Conservation (phyloP, 495 filamentous ascomycete genomes). For the Podospora conica region DNA sequence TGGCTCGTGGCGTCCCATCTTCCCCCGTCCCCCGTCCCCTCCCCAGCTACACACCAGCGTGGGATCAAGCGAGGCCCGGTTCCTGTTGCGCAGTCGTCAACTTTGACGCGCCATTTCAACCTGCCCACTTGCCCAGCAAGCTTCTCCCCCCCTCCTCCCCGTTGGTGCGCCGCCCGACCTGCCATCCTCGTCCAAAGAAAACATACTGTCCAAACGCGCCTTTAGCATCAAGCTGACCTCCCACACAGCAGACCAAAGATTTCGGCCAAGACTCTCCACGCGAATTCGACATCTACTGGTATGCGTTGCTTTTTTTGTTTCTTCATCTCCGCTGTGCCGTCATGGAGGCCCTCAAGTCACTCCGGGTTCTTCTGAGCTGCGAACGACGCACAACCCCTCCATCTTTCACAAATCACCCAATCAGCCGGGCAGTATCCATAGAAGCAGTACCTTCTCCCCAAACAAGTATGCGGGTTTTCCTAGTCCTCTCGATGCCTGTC, state of each 20-base stretch:
- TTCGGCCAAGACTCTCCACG: too few relatives aligned
- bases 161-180: neutral
- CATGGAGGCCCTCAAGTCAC: conserved; percentile 4
- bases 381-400: conserved; percentile 21
- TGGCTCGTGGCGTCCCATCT: conserved; percentile 7
- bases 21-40: conserved; percentile 14
- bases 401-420: conserved; percentile 9
- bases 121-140: neutral
- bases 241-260: neutral
- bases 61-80: neutral
- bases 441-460: neutral
- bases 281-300: too few relatives aligned
- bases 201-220: neutral
- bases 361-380: conserved; percentile 14
- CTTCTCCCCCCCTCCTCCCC: neutral
- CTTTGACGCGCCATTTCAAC: neutral
- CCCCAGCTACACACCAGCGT: conserved; percentile 22
- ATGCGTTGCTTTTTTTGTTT: conserved; percentile 14
- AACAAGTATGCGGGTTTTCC: neutral
- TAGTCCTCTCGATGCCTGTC: conserved; percentile 3
- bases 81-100: neutral
- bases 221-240: neutral
- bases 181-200: neutral
- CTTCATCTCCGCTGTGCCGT: neutral
- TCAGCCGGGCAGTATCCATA: neutral